A percentile compares a stretch with the other conserved stretches of the same genome.
phyloP scores from a whole-genome alignment of 2,329 filamentous ascomycete genomes.

The Xylariaceae sp. region DNA sequence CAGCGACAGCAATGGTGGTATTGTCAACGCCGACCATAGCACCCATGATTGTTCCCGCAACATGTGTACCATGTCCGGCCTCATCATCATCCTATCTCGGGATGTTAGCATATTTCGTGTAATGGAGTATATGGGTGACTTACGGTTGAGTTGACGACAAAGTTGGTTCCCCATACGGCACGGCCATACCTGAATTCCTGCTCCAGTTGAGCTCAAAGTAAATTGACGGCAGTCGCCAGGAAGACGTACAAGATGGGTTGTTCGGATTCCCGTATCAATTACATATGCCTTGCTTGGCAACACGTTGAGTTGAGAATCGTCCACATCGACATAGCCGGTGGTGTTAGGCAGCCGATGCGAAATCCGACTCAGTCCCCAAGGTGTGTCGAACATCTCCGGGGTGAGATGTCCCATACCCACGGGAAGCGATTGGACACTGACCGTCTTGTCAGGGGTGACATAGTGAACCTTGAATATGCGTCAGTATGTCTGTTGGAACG shows the following conservation, averaged over 20 bases:
- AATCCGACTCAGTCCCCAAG: conserved; percentile 27
- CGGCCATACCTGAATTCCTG: conserved; percentile 24
- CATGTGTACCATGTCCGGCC: conserved; percentile 27
- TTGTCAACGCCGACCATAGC: conserved; percentile 27
- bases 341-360: conserved; percentile 23
- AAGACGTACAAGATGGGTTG: conserved; percentile 21
- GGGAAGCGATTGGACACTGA: conserved; percentile 9
- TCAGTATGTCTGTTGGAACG: not conserved
- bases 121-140: not conserved
- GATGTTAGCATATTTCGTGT: not conserved
- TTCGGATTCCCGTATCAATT: conserved; percentile 25
- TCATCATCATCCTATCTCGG: conserved; percentile 22
- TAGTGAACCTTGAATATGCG: conserved; percentile 23
- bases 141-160: conserved; percentile 21
- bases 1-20: conserved; percentile 22
- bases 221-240: not conserved
- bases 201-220: conserved; percentile 3
- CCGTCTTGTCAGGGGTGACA: conserved; percentile 19
- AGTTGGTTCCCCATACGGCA: conserved; percentile 25
- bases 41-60: conserved; percentile 24
- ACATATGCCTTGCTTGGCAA: conserved; percentile 23
- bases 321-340: conserved; percentile 15
- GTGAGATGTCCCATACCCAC: not conserved
- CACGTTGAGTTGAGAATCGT: conserved; percentile 5
- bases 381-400: not conserved